A percentile compares a stretch with the other conserved stretches of the same genome.
Conservation (phyloP, 2,329 filamentous ascomycete species). For the Trichoderma sp. region DNA sequence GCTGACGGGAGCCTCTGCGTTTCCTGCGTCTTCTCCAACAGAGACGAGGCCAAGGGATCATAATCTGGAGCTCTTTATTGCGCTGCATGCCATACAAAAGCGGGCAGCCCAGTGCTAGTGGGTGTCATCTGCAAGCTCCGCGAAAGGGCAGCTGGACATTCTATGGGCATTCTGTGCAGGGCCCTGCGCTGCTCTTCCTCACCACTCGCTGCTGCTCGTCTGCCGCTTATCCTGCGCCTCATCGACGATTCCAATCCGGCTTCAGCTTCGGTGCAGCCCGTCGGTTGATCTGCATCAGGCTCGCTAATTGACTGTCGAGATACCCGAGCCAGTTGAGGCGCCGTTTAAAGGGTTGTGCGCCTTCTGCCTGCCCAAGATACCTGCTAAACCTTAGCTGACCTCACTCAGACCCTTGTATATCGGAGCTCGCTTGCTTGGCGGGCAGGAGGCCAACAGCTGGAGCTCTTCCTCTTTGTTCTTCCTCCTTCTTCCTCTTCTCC, state of each 20-base stretch:
- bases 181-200: not conserved
- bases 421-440: constrained; percentile 4
- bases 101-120: not conserved
- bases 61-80: too few species aligned
- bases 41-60: constrained; percentile 5
- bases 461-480: not conserved
- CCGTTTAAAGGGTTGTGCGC: too few species aligned
- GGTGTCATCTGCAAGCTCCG: constrained; percentile 9
- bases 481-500: not conserved
- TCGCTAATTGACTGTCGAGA: constrained; percentile 8
- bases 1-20: too few species aligned
- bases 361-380: too few species aligned
- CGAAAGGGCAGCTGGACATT: constrained; percentile 3
- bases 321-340: not conserved
- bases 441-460: constrained; percentile 3
- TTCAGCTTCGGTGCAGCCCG: not conserved
- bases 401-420: too few species aligned
- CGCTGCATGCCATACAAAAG: constrained; percentile 20
- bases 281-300: not conserved
- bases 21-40: not conserved
- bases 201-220: not conserved
- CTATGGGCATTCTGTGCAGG: constrained; percentile 8
- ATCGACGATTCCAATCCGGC: not conserved
- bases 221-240: constrained; percentile 17
- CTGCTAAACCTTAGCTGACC: too few species aligned